Conservation (phyloP, 2,329 filamentous ascomycete species). For the Immersiporthe knoxdaviesiana region DNA sequence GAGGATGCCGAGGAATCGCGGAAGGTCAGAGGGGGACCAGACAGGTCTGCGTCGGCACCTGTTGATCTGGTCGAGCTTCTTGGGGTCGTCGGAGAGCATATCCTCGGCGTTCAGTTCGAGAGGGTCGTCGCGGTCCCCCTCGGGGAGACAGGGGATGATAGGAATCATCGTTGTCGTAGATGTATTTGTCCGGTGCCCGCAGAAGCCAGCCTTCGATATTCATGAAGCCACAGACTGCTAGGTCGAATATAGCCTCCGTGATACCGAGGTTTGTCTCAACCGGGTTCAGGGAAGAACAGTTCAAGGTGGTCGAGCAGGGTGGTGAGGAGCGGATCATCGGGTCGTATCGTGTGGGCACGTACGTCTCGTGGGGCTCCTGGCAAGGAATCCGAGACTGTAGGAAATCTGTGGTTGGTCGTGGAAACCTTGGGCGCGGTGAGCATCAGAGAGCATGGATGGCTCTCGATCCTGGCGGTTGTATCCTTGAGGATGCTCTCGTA, state of each 20-base stretch:
- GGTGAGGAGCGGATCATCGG: constrained; percentile 65
- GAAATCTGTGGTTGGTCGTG: constrained; percentile 59
- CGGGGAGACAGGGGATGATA: constrained; percentile 25
- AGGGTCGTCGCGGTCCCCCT: constrained; percentile 40
- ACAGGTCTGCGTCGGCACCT: constrained; percentile 57
- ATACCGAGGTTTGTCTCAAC: constrained; percentile 89
- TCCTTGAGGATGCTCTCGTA: constrained; percentile 76
- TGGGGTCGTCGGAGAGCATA: constrained; percentile 39
- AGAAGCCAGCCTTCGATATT: constrained; percentile 89
- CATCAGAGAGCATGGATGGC: constrained; percentile 72
- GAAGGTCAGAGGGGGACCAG: constrained; percentile 55
- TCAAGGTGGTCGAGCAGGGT: constrained; percentile 72
- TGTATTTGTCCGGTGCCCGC: constrained; percentile 68
- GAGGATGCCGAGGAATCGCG: constrained; percentile 60
- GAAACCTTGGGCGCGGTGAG: constrained; percentile 66
- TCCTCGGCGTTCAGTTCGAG: constrained; percentile 17
- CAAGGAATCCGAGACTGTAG: constrained; percentile 58
- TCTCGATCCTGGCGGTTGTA: constrained; percentile 68
- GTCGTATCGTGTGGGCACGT: constrained; percentile 62
- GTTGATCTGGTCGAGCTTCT: constrained; percentile 52
- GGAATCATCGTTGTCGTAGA: constrained; percentile 53
- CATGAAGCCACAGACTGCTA: constrained; percentile 84
- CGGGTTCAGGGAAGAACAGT: constrained; percentile 85
- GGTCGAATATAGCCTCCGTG: constrained; percentile 79
- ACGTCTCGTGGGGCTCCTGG: constrained; percentile 65